Conservation (phyloP, 2,329 filamentous ascomycete species). For the Remersonia thermophila region DNA sequence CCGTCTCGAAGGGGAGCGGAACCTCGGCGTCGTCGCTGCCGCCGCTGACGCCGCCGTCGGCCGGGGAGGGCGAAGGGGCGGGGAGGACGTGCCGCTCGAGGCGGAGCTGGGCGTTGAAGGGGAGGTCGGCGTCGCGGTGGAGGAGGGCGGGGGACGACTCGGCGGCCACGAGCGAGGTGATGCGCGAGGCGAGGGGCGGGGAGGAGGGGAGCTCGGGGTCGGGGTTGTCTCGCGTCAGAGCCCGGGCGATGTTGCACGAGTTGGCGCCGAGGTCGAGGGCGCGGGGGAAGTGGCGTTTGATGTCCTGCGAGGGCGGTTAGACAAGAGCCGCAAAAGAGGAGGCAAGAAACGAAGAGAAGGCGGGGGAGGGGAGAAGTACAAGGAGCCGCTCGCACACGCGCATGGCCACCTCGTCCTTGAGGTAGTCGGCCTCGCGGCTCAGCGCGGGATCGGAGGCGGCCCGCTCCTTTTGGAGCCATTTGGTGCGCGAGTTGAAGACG, state of each 20-base stretch:
- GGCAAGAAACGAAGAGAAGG: too few species aligned
- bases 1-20: slow-evolving; percentile 59
- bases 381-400: slow-evolving; percentile 77
- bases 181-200: slow-evolving; percentile 56
- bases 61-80: too few species aligned
- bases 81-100: slow-evolving; percentile 63
- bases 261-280: slow-evolving; percentile 92
- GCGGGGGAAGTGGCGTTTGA: slow-evolving; percentile 73
- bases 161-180: slow-evolving; percentile 64
- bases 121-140: slow-evolving; percentile 62
- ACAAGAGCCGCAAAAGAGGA: too few species aligned
- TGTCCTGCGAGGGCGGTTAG: slow-evolving; percentile 50
- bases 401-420: slow-evolving; percentile 82
- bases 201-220: slow-evolving; percentile 47
- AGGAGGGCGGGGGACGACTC: slow-evolving; percentile 71
- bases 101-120: slow-evolving; percentile 62
- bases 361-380: slow-evolving; percentile 29
- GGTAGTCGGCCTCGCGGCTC: slow-evolving; percentile 76
- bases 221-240: slow-evolving; percentile 58
- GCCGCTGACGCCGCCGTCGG: too few species aligned
- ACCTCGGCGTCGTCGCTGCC: slow-evolving; percentile 47
- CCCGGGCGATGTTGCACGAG: slow-evolving; percentile 83
- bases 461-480: slow-evolving; percentile 85
- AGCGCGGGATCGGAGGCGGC: slow-evolving; percentile 57
- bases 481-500: slow-evolving; percentile 80